A percentile compares a stretch with the other conserved stretches of the same genome.
phyloP scores from a whole-genome alignment of 2,329 filamentous ascomycete genomes.

The Botrytis porri region DNA sequence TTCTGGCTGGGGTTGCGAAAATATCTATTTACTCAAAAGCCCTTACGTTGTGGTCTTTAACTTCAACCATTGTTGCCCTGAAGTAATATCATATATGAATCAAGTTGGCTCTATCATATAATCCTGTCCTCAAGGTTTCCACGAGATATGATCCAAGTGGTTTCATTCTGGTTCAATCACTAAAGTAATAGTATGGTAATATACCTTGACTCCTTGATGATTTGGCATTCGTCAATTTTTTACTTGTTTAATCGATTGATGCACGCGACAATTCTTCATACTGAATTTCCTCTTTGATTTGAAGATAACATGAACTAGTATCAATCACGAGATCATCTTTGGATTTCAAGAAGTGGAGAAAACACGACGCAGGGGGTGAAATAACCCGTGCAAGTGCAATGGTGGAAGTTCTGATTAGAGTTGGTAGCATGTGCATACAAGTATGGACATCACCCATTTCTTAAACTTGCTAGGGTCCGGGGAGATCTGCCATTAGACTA shows the following conservation, averaged over 20 bases:
- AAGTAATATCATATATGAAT: rapidly evolving
- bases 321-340: not conserved
- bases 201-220: not conserved
- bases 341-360: not conserved
- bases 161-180: slow-evolving; percentile 38
- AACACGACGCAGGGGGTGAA: rapidly evolving
- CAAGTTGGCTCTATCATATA: too few species aligned
- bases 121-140: not conserved
- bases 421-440: too few species aligned
- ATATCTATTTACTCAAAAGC: not conserved
- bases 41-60: not conserved
- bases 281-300: not conserved
- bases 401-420: too few species aligned
- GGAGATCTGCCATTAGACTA: not conserved
- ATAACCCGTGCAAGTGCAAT: not conserved
- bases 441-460: not conserved
- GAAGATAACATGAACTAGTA: not conserved
- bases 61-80: not conserved
- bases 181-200: not conserved
- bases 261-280: not conserved
- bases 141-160: slow-evolving; percentile 54
- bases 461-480: not conserved
- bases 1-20: not conserved
- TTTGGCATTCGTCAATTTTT: not conserved
- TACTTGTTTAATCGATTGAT: not conserved